Evolutionary conservation across 1,139 yeast species (phyloP), one percentile per base, ranked within the genome.

Genomic region (Taphrina wiesneri): DNA sequence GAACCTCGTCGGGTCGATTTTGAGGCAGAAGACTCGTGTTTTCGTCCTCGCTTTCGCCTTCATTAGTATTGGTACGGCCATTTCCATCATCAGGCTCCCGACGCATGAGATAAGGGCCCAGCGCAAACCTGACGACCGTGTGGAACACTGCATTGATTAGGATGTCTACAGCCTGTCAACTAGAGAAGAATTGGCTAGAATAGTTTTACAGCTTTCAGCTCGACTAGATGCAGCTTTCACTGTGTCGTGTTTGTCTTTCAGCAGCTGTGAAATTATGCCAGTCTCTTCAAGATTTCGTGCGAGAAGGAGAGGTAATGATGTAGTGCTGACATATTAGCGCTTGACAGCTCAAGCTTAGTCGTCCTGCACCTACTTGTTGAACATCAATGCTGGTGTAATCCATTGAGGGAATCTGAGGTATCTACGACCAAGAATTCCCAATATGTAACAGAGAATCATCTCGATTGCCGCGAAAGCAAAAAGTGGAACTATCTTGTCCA

Each of bases 361-460:
- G 15, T 41, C 28, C 7, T 13, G 21, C 49, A 45, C 54, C 26
- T 1, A 49, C 54, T 52, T 52, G 30, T 52, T 52, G 45, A 52
- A 52, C 56, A 52, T 52, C 45, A 52, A 34, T 6, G 45, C 56
- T 5, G 56, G 56, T 21, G 56, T 52, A 13, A 52, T 52, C 56
- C 56, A 52, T 32, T 52, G 56, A 19, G 56, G 56, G 2, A 19
- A 52, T 13, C 34, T 52, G 28, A 52, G 30, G 19, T 52, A 52
- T 34, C 56, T 32, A 11, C 56, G 41, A 15, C 56, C 56, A 9
- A 52, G 6, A 1, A 23, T 13, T 6, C 56, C 56, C 17, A 52
- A 26, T 3, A 52, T 2, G 19, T 52, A 52, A n/a, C 56, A 25
- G 25, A 52, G 28, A 7, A 52, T 30, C 56, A 52, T 52, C 45